Conservation (phyloP, 2,329 filamentous ascomycete genomes). For the Trichophyton simii region DNA sequence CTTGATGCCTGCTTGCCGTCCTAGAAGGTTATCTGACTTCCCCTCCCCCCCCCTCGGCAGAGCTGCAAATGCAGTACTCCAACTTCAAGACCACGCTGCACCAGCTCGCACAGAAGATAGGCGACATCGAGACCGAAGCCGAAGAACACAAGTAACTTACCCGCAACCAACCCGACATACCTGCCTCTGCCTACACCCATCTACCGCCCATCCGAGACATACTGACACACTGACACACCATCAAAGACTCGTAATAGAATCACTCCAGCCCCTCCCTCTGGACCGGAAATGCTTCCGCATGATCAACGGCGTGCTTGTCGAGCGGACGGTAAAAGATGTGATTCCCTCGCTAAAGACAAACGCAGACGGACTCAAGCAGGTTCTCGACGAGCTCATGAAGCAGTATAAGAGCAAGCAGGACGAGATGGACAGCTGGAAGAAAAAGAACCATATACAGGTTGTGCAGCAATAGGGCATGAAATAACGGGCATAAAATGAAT, state of each 20-base stretch:
- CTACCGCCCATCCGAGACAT: not conserved
- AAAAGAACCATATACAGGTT: conserved; percentile 30
- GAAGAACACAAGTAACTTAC: conserved; percentile 88
- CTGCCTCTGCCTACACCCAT: not conserved
- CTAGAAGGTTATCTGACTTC: not conserved
- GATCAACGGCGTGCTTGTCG: conserved; percentile 92
- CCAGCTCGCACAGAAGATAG: conserved; percentile 89
- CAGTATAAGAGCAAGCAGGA: conserved; percentile 92
- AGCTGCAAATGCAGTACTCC: conserved; percentile 39
- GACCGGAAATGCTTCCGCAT: conserved; percentile 97
- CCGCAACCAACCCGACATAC: too few relatives aligned
- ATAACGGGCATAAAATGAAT: not conserved
- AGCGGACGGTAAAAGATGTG: conserved; percentile 86
- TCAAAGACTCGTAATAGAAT: conserved; percentile 80
- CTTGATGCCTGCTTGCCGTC: not conserved
- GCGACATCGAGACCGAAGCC: conserved; percentile 90
- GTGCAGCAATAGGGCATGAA: conserved; percentile 21
- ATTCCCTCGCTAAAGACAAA: conserved; percentile 86
- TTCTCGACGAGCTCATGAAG: conserved; percentile 86
- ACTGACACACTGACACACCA: not conserved
- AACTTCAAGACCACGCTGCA: conserved; percentile 61
- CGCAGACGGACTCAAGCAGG: conserved; percentile 83
- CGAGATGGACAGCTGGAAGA: conserved; percentile 94
- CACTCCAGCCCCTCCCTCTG: conserved; percentile 63
- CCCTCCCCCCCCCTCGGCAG: conserved; percentile 17